These are phyloP conservation scores for Venturia asperata DNA, from an alignment of 2,329 filamentous ascomycete species.

Conservation along the genomic window DNA sequence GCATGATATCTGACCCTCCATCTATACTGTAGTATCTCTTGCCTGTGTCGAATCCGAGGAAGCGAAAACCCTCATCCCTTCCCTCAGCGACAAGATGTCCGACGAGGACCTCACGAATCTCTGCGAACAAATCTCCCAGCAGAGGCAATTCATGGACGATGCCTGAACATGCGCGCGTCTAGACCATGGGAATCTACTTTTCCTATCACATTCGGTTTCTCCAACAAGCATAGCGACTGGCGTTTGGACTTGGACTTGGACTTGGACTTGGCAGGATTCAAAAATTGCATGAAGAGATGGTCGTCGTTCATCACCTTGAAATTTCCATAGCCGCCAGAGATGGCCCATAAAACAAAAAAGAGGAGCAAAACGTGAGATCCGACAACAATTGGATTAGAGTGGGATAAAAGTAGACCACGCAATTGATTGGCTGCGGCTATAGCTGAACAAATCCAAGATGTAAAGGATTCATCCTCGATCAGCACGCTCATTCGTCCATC, in stretches of 20 bases:
- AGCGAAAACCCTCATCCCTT: slow-evolving; percentile 92
- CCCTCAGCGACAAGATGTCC: slow-evolving; percentile 65
- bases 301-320: background rate
- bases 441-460: background rate
- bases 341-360: background rate
- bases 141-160: slow-evolving; percentile 11
- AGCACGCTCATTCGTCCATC: background rate
- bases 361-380: background rate
- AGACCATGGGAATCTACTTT: background rate
- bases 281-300: background rate
- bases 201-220: background rate
- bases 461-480: background rate
- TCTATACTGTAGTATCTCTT: slow-evolving; percentile 61
- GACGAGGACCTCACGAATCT: slow-evolving; percentile 84
- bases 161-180: background rate
- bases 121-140: slow-evolving; percentile 64
- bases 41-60: slow-evolving; percentile 92
- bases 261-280: background rate
- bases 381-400: background rate
- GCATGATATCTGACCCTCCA: slow-evolving; percentile 11
- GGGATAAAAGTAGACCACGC: background rate
- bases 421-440: background rate
- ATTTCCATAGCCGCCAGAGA: background rate
- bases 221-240: slow-evolving; percentile 14
- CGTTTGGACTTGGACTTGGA: background rate